Evolutionary conservation across 306 rosid genomes (phyloP).

Genomic region (Begonia fuchsioides): DNA sequence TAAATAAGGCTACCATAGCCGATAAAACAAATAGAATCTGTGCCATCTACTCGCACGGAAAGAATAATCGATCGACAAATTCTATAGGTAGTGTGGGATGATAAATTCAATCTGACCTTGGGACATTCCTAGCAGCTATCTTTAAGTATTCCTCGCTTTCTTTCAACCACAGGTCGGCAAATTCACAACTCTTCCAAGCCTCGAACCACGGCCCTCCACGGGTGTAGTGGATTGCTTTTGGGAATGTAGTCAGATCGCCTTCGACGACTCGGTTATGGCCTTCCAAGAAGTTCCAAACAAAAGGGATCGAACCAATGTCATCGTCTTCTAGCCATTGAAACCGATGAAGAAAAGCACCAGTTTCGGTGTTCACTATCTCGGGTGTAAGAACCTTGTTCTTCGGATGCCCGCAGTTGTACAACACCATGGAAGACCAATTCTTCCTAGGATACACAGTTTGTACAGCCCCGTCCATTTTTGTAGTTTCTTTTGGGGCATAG

Average conservation of each 20-base stretch:
- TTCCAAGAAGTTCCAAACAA: constrained; percentile 70
- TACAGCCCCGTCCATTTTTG: constrained; percentile 65
- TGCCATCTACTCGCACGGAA: no score
- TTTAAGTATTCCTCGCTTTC: constrained; percentile 38
- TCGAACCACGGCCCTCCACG: constrained; percentile 78
- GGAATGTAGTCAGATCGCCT: constrained; percentile 30
- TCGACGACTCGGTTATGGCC: constrained; percentile 49
- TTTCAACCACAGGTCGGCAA: constrained; percentile 55
- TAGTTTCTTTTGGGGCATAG: constrained; percentile 54
- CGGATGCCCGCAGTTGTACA: constrained; percentile 51
- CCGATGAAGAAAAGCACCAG: constrained; percentile 66
- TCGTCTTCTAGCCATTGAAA: constrained; percentile 63
- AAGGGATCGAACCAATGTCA: constrained; percentile 49
- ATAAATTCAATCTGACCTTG: no score
- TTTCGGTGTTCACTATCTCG: constrained; percentile 36
- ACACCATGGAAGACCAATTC: constrained; percentile 73
- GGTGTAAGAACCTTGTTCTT: constrained; percentile 41
- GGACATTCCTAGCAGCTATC: constrained; percentile 17
- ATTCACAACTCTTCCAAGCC: constrained; percentile 62
- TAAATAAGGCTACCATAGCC: no score
- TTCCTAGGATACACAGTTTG: constrained; percentile 64
- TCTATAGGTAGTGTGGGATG: no score
- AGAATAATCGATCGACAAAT: no score
- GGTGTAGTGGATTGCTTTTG: constrained; percentile 56
- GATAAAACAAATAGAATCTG: no score